Percentiles rank a stretch among this genome's conserved stretches.
Evolutionary conservation across 495 filamentous ascomycete species (phyloP).

Genomic region (Chaetomium fimeti): DNA sequence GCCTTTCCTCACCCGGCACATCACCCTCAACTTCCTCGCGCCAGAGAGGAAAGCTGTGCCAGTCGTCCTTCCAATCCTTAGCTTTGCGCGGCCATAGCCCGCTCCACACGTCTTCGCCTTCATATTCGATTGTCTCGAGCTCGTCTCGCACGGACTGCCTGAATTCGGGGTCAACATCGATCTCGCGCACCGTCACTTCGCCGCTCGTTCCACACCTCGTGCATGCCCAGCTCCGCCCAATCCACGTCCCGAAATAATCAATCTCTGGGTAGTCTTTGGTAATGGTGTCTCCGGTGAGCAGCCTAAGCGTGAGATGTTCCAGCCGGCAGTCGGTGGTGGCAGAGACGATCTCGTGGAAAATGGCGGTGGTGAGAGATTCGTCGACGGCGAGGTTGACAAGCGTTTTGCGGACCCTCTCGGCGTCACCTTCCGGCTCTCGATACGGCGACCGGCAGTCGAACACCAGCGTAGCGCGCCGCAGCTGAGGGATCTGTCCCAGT

Average conservation of each 20-base stretch:
- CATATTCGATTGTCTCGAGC: neutral
- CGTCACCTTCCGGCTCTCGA: neutral
- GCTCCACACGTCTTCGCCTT: neutral
- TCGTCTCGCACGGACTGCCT: neutral
- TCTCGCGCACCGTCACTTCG: neutral
- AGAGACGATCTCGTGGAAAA: neutral
- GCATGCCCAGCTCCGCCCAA: neutral
- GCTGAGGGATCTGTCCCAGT: neutral
- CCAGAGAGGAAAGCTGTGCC: neutral
- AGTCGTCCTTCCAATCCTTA: neutral
- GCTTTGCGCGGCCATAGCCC: neutral
- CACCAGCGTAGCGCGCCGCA: neutral
- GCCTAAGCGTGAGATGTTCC: neutral
- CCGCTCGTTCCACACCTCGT: neutral
- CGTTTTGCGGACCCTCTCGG: neutral
- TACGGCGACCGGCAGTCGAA: neutral
- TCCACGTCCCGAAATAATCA: neutral
- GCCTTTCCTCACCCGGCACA: no score
- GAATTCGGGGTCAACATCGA: neutral
- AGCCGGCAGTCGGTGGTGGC: neutral
- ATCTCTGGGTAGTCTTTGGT: neutral
- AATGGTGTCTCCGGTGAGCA: neutral
- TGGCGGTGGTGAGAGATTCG: neutral
- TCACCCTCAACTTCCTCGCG: neutral
- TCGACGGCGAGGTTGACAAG: neutral